phyloP scores from a whole-genome alignment of 1,139 yeast genomes.

The Sugiyamaella pinicola region DNA sequence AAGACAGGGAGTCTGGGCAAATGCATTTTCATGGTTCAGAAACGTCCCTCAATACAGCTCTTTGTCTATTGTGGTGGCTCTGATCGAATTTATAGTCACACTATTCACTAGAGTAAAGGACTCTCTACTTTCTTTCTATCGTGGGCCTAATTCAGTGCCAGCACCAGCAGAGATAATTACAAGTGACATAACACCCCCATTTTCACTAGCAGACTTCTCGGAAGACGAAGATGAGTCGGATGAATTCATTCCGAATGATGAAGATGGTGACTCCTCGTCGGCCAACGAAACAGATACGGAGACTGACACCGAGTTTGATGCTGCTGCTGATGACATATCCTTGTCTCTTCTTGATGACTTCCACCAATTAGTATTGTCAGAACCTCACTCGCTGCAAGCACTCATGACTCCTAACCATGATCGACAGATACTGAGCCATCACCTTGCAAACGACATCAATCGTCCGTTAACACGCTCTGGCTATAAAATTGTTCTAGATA shows the following conservation, averaged over 20 bases:
- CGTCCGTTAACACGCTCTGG: slow-evolving; percentile 3
- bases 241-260: slow-evolving; percentile 2
- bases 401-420: background rate
- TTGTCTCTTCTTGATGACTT: slow-evolving; percentile 1
- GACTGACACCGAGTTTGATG: background rate
- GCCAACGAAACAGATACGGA: background rate
- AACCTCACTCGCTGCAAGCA: background rate
- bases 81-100: slow-evolving; percentile 18
- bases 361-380: background rate
- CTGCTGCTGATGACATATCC: too few relatives aligned
- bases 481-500: background rate
- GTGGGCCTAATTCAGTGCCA: too few relatives aligned
- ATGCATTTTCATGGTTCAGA: slow-evolving; percentile 14
- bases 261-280: background rate
- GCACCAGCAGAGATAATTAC: slow-evolving; percentile 10
- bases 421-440: background rate
- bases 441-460: background rate
- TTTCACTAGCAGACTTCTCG: background rate
- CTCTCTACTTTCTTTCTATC: too few relatives aligned
- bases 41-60: slow-evolving; percentile 24
- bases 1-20: background rate
- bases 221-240: slow-evolving; percentile 4
- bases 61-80: slow-evolving; percentile 9
- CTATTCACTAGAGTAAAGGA: slow-evolving; percentile 22
- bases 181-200: background rate